Percentiles rank a stretch among this genome's conserved stretches.
phyloP scores from a whole-genome alignment of 2,329 filamentous ascomycete genomes.

The Cytospora paraplurivora region DNA sequence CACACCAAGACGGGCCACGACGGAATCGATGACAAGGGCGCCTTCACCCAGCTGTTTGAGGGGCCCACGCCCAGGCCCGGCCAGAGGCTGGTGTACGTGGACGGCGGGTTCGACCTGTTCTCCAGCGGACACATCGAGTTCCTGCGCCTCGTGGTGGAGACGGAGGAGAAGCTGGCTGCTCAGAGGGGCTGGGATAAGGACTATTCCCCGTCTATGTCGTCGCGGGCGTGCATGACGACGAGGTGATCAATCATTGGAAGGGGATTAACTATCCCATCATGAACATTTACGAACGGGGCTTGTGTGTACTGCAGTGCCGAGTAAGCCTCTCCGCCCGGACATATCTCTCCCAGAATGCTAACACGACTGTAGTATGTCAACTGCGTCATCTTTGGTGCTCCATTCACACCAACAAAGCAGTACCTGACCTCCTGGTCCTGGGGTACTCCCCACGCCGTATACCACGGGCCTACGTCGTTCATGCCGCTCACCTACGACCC shows the following conservation, averaged over 20 bases:
- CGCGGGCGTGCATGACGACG: conserved; percentile 90
- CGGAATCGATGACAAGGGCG: conserved; percentile 61
- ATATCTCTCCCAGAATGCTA: conserved; percentile 20
- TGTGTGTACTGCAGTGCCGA: conserved; percentile 93
- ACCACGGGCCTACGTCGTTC: conserved; percentile 94
- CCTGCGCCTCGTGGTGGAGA: conserved; percentile 71
- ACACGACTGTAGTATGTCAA: conserved; percentile 70
- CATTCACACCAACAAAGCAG: conserved; percentile 77
- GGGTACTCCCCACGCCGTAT: conserved; percentile 76
- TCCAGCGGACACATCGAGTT: conserved; percentile 98
- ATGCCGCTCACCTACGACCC: conserved; percentile 80
- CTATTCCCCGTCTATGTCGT: conserved; percentile 87
- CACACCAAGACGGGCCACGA: conserved; percentile 46
- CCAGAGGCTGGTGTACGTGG: conserved; percentile 89
- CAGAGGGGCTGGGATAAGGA: conserved; percentile 76
- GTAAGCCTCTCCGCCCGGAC: conserved; percentile 49
- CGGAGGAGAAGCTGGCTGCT: conserved; percentile 70
- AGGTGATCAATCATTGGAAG: conserved; percentile 95
- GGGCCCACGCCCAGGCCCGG: conserved; percentile 73
- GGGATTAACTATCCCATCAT: conserved; percentile 99
- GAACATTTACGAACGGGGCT: conserved; percentile 95
- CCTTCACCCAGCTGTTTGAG: conserved; percentile 67
- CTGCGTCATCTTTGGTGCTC: conserved; percentile 85
- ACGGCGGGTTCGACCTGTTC: conserved; percentile 96
- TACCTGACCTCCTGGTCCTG: conserved; percentile 78